Conservation (phyloP, 2,329 filamentous ascomycete genomes). For the Penicillium palitans region DNA sequence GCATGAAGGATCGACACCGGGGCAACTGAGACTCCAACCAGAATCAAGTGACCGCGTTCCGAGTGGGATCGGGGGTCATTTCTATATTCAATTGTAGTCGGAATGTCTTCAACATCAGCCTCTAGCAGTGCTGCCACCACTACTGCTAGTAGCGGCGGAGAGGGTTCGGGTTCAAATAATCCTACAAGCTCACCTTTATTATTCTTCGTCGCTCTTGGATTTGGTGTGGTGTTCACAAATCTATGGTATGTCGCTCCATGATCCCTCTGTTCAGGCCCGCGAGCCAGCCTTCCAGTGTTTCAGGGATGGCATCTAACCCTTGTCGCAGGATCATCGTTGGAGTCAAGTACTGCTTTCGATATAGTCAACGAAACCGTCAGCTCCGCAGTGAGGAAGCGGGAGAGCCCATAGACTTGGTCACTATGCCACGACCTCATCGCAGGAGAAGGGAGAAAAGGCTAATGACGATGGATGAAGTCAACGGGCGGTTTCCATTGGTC, state of each 20-base stretch:
- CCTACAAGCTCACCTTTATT: constrained; percentile 72
- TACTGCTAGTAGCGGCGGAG: constrained; percentile 30
- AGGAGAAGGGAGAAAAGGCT: constrained; percentile 94
- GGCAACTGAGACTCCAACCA: constrained; percentile 5
- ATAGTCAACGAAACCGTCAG: constrained; percentile 89
- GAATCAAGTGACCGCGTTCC: not conserved
- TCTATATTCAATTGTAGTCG: not conserved
- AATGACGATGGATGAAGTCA: constrained; percentile 99
- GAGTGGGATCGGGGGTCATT: not conserved
- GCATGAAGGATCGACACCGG: constrained; percentile 11
- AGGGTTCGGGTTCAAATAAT: constrained; percentile 38
- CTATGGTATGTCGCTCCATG: constrained; percentile 69
- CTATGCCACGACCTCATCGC: constrained; percentile 81
- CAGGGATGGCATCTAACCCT: constrained; percentile 10
- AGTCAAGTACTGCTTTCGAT: constrained; percentile 98
- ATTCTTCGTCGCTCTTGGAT: constrained; percentile 94
- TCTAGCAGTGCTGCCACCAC: constrained; percentile 30
- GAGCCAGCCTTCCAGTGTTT: not conserved
- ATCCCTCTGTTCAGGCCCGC: not conserved
- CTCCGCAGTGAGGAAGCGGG: constrained; percentile 74
- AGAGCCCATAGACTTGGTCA: constrained; percentile 83
- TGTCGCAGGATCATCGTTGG: constrained; percentile 92
- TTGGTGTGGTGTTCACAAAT: constrained; percentile 98
- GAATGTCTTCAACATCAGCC: constrained; percentile 33
- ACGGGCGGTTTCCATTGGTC: constrained; percentile 89